Conservation (phyloP, 148 eudicot genomes). For the Rhododendron mucronatum region DNA sequence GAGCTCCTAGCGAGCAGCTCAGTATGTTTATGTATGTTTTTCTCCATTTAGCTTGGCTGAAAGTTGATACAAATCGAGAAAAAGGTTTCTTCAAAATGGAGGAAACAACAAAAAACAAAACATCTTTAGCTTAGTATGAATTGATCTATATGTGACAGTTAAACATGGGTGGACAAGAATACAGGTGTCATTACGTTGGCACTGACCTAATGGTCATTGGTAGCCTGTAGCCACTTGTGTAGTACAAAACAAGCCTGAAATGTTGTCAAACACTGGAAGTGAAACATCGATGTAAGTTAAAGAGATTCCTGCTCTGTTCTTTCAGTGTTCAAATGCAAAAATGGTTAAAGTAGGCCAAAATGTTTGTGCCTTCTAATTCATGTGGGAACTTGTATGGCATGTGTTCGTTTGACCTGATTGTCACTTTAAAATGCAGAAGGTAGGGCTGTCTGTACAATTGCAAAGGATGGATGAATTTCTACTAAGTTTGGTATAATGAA, state of each 20-base stretch:
- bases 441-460: not conserved
- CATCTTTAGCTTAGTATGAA: not conserved
- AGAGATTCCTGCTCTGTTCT: not conserved
- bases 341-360: not conserved
- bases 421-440: not conserved
- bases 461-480: not conserved
- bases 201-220: not conserved
- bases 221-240: not conserved
- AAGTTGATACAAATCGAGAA: not conserved
- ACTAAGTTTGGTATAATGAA: not conserved
- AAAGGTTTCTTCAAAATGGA: not conserved
- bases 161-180: no score
- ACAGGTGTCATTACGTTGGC: no score
- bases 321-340: not conserved
- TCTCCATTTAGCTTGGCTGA: not conserved
- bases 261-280: not conserved
- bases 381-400: not conserved
- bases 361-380: not conserved
- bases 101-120: not conserved
- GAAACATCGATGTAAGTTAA: not conserved
- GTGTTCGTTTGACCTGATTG: not conserved
- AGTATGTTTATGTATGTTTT: not conserved
- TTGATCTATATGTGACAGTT: not conserved
- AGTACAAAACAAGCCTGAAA: not conserved
- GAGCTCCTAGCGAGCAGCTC: not conserved